phyloP scores from a whole-genome alignment of 352 stramenopile genomes.

The Globisporangium spiculum region DNA sequence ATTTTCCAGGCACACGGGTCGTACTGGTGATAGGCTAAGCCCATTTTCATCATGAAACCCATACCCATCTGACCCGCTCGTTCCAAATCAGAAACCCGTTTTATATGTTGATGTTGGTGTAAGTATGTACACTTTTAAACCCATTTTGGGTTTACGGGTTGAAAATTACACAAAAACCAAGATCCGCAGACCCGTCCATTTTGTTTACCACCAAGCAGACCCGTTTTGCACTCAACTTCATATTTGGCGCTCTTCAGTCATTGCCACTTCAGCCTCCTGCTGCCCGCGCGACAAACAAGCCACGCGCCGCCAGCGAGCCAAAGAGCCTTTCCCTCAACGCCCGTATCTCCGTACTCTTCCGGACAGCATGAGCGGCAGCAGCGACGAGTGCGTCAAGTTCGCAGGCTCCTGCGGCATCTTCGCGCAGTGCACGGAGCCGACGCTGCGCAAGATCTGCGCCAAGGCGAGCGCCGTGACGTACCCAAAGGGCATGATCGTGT shows the following conservation, averaged over 20 bases:
- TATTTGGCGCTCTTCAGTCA: conserved; percentile 10
- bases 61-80: not conserved
- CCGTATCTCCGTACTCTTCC: not conserved
- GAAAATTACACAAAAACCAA: not conserved
- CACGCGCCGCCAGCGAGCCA: not conserved
- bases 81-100: not conserved
- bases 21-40: not conserved
- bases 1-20: conserved; percentile 15
- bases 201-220: conserved; percentile 5
- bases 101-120: not conserved
- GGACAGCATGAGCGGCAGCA: conserved; percentile 27
- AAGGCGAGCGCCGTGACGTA: conserved; percentile 56
- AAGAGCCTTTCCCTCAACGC: conserved; percentile 1
- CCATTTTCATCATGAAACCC: not conserved
- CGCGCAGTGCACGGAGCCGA: conserved; percentile 75
- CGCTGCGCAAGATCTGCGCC: conserved; percentile 77
- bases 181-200: not conserved
- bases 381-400: conserved; percentile 62
- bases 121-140: not conserved
- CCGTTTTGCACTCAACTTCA: conserved; percentile 1
- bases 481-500: conserved; percentile 73
- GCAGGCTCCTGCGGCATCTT: conserved; percentile 77
- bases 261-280: conserved; percentile 18
- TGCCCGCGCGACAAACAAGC: not conserved
- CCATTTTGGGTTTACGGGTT: not conserved